Evolutionary conservation across 495 filamentous ascomycete genomes (phyloP).

Genomic region (Neurospora sp.): DNA sequence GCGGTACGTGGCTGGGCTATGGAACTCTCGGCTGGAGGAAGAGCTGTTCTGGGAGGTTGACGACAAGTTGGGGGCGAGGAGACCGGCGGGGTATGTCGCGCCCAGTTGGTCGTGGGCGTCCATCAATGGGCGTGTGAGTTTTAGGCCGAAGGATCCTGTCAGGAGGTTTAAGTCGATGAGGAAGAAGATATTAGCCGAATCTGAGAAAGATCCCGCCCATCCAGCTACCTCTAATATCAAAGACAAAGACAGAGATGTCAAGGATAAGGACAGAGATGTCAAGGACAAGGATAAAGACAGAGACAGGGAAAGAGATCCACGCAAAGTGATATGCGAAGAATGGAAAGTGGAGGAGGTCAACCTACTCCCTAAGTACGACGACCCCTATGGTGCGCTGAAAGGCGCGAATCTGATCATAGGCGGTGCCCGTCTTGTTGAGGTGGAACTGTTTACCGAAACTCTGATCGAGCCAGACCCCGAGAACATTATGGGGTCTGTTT

Average conservation of each 20-base stretch:
- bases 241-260: not conserved
- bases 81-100: not conserved
- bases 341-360: not conserved
- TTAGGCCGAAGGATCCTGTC: not conserved
- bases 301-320: not conserved
- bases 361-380: not conserved
- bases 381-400: not conserved
- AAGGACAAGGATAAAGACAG: no score
- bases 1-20: not conserved
- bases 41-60: not conserved
- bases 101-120: not conserved
- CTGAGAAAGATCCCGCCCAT: not conserved
- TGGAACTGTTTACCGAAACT: not conserved
- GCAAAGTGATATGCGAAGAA: not conserved
- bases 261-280: not conserved
- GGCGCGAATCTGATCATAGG: not conserved
- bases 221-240: not conserved
- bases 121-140: not conserved
- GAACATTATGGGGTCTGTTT: not conserved
- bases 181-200: not conserved
- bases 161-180: not conserved
- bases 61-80: not conserved
- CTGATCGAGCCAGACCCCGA: not conserved
- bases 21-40: not conserved
- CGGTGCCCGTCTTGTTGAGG: not conserved